A percentile compares a stretch with the other conserved stretches of the same genome.
phyloP scores from a whole-genome alignment of 2,329 filamentous ascomycete species.

The Leptosphaerulina australis region DNA sequence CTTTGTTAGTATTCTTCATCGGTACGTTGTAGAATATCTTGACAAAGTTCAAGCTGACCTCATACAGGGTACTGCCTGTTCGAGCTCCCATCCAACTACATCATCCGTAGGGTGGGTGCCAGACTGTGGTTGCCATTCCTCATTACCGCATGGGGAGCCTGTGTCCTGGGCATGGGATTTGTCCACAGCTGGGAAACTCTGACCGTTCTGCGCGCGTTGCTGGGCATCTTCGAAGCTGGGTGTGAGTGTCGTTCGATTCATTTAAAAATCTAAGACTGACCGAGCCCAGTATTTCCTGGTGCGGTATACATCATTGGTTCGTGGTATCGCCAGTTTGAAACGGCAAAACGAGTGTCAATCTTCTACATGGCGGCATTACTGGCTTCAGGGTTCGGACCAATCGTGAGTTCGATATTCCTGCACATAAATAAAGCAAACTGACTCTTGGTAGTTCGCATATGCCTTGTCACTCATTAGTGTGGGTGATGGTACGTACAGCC shows the following conservation, averaged over 20 bases:
- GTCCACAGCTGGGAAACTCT: slow-evolving; percentile 29
- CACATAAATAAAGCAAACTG: not conserved
- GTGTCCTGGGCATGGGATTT: slow-evolving; percentile 37
- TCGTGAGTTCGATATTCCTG: slow-evolving; percentile 23
- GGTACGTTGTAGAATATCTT: not conserved
- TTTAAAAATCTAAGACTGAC: not conserved
- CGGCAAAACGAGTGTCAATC: slow-evolving; percentile 32
- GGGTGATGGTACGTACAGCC: slow-evolving; percentile 38
- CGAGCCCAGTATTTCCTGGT: slow-evolving; percentile 28
- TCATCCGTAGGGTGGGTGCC: slow-evolving; percentile 42
- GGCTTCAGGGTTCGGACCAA: slow-evolving; percentile 42
- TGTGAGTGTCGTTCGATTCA: slow-evolving; percentile 12
- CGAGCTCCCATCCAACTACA: slow-evolving; percentile 41
- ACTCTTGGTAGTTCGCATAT: slow-evolving; percentile 34
- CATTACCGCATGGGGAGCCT: slow-evolving; percentile 34
- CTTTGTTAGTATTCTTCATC: slow-evolving; percentile 43
- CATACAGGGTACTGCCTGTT: slow-evolving; percentile 36
- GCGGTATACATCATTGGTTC: slow-evolving; percentile 35
- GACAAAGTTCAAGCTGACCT: not conserved
- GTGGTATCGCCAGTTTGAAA: slow-evolving; percentile 38
- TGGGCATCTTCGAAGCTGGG: slow-evolving; percentile 36
- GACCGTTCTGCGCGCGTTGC: slow-evolving; percentile 26
- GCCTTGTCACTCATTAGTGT: slow-evolving; percentile 41
- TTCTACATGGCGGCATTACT: slow-evolving; percentile 40
- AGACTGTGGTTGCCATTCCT: slow-evolving; percentile 39